Conservation (phyloP, 257 asterid species). For the Misopates orontium region DNA sequence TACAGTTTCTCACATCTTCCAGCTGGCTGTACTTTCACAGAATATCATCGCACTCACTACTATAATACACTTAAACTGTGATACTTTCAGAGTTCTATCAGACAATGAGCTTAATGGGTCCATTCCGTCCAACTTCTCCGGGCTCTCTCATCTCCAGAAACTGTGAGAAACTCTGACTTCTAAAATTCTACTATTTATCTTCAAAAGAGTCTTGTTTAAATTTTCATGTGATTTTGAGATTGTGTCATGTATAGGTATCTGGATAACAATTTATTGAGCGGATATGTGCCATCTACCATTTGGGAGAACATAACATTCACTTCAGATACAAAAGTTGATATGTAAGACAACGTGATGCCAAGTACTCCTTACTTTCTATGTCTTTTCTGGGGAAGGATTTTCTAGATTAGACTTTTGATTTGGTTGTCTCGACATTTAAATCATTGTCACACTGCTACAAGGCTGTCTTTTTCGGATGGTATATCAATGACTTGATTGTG, state of each 20-base stretch:
- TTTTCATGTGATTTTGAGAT: constrained; percentile 11
- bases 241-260: constrained; percentile 36
- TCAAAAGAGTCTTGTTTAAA: constrained; percentile 3
- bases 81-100: constrained; percentile 45
- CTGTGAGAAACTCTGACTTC: constrained; percentile 35
- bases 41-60: neutral
- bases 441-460: neutral
- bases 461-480: neutral
- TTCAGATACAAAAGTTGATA: constrained; percentile 39
- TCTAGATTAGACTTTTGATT: neutral
- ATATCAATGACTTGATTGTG: neutral
- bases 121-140: constrained; percentile 52
- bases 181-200: constrained; percentile 12
- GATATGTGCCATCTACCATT: constrained; percentile 52
- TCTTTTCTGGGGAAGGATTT: neutral
- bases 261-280: constrained; percentile 45
- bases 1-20: neutral
- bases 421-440: too few relatives aligned
- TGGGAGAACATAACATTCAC: constrained; percentile 49
- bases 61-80: neutral
- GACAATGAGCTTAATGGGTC: constrained; percentile 51
- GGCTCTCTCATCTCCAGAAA: constrained; percentile 47
- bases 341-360: constrained; percentile 37
- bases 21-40: neutral
- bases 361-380: constrained; percentile 13